Base-by-base conservation (phyloP, 352 stramenopile species). In the Globisporangium spiculum region DNA sequence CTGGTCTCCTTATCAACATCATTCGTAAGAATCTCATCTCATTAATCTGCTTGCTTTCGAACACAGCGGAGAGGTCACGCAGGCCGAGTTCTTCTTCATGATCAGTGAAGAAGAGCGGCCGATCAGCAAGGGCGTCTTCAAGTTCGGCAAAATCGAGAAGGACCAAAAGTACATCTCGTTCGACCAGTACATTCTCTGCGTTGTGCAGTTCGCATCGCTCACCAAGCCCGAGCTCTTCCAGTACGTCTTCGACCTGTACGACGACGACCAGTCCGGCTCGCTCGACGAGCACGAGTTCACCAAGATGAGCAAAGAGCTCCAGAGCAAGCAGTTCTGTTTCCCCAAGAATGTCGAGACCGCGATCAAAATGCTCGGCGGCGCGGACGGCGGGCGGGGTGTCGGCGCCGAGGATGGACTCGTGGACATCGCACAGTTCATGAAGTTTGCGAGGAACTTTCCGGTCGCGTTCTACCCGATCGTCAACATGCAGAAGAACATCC, bases 1-100 rank as follows among this genome's bases (percentile, higher is more conserved):
- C 44, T 53, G 22, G 26, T 12, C 14, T 38, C 10, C 32, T 64
- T 54, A 32, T 34, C 41, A 48, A 48, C 16, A n/a, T n/a, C 41
- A 48, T 48, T 48, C 4, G 41, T 50, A 22, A n/a, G 41, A 50
- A 0, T 9, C 41, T 50, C 41, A 50, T 8, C 16, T 14, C 16
- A 12, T 36, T 41, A 32, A 22, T 22, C 5, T 34, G 20, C 7
- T 4, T 65, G 8, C 58, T 7, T 38, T 57, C 30, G 61, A 18
- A 27, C n/a, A 36, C 26, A 92, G 83, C 3, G 84, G 84, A 5
- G 84, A 92, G 65, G 86, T 92, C 68, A 92, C 71, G 18, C 84
- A 90, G 44, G 80, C 80, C 2, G 84, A 92, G 66, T 90, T 92
- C 56, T 92, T 88, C 67, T 90, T 78, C 50, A 90, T 92, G 72